Evolutionary conservation across 2,329 filamentous ascomycete species (phyloP).

Genomic region (Grosmannia penicillata): DNA sequence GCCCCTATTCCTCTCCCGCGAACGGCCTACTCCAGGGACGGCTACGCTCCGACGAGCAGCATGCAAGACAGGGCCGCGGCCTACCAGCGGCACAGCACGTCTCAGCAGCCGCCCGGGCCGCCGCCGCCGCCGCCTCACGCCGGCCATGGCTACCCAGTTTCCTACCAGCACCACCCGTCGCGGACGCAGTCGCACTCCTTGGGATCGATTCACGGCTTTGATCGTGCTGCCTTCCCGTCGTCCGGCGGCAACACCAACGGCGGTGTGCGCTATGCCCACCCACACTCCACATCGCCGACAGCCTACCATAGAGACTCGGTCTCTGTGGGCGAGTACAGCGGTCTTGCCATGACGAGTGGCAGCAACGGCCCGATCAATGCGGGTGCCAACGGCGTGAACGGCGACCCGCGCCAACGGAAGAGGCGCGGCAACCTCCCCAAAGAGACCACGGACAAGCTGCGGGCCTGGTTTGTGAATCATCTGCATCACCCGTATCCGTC

Average conservation of each 20-base stretch:
- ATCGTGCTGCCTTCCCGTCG: slow-evolving; percentile 28
- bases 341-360: neutral
- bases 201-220: slow-evolving; percentile 26
- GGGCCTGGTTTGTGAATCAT: slow-evolving; percentile 67
- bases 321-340: slow-evolving; percentile 23
- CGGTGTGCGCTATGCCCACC: neutral
- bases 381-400: slow-evolving; percentile 17
- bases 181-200: slow-evolving; percentile 31
- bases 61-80: neutral
- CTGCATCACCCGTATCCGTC: slow-evolving; percentile 72
- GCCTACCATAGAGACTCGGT: slow-evolving; percentile 26
- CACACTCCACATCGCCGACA: neutral
- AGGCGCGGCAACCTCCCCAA: slow-evolving; percentile 82
- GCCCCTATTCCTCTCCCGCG: slow-evolving; percentile 17
- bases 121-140: neutral
- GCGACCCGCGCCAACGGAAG: slow-evolving; percentile 39
- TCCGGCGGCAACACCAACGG: neutral
- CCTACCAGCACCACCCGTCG: slow-evolving; percentile 26
- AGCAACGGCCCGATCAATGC: slow-evolving; percentile 15
- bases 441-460: slow-evolving; percentile 68
- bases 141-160: slow-evolving; percentile 13
- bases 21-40: slow-evolving; percentile 18
- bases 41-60: slow-evolving; percentile 12
- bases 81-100: neutral
- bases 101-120: too few species aligned